These are phyloP conservation scores for Leavenworthia alabamica DNA, from an alignment of 345 rosid genomes.

Conservation along the genomic window DNA sequence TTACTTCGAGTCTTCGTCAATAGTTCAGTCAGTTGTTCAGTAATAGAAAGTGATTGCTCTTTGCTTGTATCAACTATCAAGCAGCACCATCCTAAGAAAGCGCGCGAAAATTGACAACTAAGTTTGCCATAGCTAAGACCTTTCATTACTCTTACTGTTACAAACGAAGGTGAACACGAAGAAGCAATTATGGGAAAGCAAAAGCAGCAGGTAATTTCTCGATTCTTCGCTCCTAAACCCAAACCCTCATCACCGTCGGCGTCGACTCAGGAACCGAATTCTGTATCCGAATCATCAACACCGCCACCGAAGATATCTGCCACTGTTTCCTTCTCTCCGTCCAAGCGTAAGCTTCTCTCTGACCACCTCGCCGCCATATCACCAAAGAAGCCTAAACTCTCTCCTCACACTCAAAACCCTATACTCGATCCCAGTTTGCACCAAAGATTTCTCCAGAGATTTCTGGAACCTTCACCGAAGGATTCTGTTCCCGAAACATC, in stretches of 20 bases:
- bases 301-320: constrained; percentile 53
- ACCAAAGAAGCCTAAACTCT: constrained; percentile 45
- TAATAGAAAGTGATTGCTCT: not conserved
- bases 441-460: constrained; percentile 42
- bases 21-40: not conserved
- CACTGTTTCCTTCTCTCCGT: constrained; percentile 60
- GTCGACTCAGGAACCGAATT: constrained; percentile 17
- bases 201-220: constrained; percentile 77
- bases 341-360: constrained; percentile 70
- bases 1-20: too few relatives aligned
- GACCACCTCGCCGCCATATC: constrained; percentile 34
- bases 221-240: constrained; percentile 80
- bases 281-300: constrained; percentile 25
- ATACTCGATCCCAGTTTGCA: constrained; percentile 42
- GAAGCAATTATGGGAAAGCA: constrained; percentile 53
- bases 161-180: not conserved
- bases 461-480: constrained; percentile 17
- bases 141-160: not conserved
- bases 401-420: constrained; percentile 49
- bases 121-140: constrained; percentile 14
- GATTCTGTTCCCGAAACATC: constrained; percentile 5
- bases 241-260: constrained; percentile 23
- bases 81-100: not conserved
- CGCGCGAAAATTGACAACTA: constrained; percentile 27
- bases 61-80: not conserved